Evolutionary conservation across 1,284 basidiomycete species (phyloP).

Genomic region (Polyporus tsugae): DNA sequence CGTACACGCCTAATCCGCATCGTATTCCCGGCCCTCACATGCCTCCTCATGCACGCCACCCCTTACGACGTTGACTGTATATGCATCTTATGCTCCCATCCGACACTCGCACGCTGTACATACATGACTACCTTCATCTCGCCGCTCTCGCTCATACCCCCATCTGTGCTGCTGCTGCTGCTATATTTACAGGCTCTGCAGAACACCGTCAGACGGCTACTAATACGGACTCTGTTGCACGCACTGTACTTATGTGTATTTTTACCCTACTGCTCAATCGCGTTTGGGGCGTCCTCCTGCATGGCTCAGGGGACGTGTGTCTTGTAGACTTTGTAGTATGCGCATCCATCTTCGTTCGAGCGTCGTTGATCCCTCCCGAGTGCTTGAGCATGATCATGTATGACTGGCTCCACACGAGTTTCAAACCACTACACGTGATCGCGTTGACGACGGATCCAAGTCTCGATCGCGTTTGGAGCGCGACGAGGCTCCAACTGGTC

Average conservation of each 20-base stretch:
- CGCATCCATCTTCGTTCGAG: constrained; percentile 11
- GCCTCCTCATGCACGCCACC: constrained; percentile 14
- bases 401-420: neutral
- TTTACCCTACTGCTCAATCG: constrained; percentile 17
- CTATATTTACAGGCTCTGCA: constrained; percentile 1
- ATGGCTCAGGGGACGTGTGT: constrained; percentile 18
- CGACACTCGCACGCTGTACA: constrained; percentile 13
- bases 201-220: constrained; percentile 15
- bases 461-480: neutral
- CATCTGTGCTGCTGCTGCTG: neutral
- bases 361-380: neutral
- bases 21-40: constrained; percentile 26
- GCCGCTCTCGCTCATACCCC: neutral
- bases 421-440: neutral
- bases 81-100: constrained; percentile 21
- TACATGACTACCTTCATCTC: constrained; percentile 4
- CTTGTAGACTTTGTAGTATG: constrained; percentile 27
- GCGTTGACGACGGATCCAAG: neutral
- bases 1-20: constrained; percentile 31
- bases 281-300: constrained; percentile 23
- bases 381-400: neutral
- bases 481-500: neutral
- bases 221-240: constrained; percentile 24
- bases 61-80: constrained; percentile 17
- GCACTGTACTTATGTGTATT: constrained; percentile 31